Percentiles rank a stretch among this genome's conserved stretches.
Conservation (phyloP, 2,329 filamentous ascomycete species). For the Keithomyces neogunnii region DNA sequence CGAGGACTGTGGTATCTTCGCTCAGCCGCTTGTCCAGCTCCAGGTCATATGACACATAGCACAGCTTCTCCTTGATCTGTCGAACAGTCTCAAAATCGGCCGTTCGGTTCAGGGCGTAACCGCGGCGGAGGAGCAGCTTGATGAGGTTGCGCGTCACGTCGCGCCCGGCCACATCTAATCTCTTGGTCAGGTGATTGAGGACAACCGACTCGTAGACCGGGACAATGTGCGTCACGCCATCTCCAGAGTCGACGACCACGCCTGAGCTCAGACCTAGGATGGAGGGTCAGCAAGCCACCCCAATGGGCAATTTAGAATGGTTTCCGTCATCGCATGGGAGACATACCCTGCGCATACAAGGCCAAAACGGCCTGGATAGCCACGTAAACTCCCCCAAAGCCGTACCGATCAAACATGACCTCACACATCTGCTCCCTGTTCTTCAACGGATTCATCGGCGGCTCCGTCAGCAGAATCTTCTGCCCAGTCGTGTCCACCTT, state of each 20-base stretch:
- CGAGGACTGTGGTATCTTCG: slow-evolving; percentile 93
- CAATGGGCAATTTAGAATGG: background rate
- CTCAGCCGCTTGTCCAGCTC: slow-evolving; percentile 92
- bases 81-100: slow-evolving; percentile 98
- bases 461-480: slow-evolving; percentile 96
- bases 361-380: slow-evolving; percentile 96
- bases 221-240: slow-evolving; percentile 97
- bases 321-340: background rate
- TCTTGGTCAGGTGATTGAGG: slow-evolving; percentile 88
- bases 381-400: slow-evolving; percentile 94
- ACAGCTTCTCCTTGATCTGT: slow-evolving; percentile 99
- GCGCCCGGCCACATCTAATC: slow-evolving; percentile 89
- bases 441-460: slow-evolving; percentile 93
- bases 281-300: background rate
- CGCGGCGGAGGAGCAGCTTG: slow-evolving; percentile 82
- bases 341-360: slow-evolving; percentile 84
- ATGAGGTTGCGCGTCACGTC: slow-evolving; percentile 99
- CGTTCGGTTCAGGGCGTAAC: slow-evolving; percentile 94
- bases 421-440: slow-evolving; percentile 98
- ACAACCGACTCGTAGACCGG: slow-evolving; percentile 98
- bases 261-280: slow-evolving; percentile 69
- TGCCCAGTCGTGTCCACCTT: slow-evolving; percentile 80
- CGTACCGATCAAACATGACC: slow-evolving; percentile 98
- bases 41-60: slow-evolving; percentile 97
- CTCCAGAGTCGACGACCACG: slow-evolving; percentile 97